These are phyloP conservation scores for Begonia masoniana DNA, from an alignment of 306 rosid species.

Conservation along the genomic window DNA sequence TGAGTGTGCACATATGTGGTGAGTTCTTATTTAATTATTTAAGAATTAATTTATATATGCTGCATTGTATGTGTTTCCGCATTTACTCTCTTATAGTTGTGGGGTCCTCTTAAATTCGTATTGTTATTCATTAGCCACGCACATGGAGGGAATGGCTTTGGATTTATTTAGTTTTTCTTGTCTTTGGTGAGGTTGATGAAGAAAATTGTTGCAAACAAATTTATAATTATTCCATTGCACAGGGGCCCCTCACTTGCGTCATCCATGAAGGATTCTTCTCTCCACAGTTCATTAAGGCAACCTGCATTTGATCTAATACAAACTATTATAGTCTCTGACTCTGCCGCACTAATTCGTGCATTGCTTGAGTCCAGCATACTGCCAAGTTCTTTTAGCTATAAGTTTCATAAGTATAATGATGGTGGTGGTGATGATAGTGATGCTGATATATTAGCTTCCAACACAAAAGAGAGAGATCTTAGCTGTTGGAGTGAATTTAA, in stretches of 20 bases:
- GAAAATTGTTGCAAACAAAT: constrained; percentile 8
- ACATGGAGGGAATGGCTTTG: neutral
- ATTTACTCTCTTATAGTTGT: too few species aligned
- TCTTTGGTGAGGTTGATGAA: constrained; percentile 9
- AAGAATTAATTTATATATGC: too few species aligned
- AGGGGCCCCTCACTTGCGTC: constrained; percentile 95
- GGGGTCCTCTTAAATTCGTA: too few species aligned
- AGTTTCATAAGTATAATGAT: constrained; percentile 27
- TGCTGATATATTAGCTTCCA: constrained; percentile 23
- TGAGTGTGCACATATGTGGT: constrained; percentile 95
- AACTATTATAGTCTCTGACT: constrained; percentile 73
- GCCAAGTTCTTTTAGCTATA: constrained; percentile 19
- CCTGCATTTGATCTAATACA: constrained; percentile 95
- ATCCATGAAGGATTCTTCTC: constrained; percentile 83
- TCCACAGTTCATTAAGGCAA: constrained; percentile 82
- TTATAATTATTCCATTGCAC: constrained; percentile 26
- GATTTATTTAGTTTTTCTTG: neutral
- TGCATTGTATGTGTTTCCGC: neutral
- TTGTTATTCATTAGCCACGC: too few species aligned
- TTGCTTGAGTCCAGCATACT: constrained; percentile 30
- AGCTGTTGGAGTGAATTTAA: constrained; percentile 66
- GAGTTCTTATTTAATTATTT: neutral
- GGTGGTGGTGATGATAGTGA: constrained; percentile 38
- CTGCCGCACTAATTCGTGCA: constrained; percentile 59
- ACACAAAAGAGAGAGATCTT: constrained; percentile 36